These are phyloP conservation scores for Phytophthora aleatoria DNA, from an alignment of 352 stramenopile species.

Conservation along the genomic window DNA sequence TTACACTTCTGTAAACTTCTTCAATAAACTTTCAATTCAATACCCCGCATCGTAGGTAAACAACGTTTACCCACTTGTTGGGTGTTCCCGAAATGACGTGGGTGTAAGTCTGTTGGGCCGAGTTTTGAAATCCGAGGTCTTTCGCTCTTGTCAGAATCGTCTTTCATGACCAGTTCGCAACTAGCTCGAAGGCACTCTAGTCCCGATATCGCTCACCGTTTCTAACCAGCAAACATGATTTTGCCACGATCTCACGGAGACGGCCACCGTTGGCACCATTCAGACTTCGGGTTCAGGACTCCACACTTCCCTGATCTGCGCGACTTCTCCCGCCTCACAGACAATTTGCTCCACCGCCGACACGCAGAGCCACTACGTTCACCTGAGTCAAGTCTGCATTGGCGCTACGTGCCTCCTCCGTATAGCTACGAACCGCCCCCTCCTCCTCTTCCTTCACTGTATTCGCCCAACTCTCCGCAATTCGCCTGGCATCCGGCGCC, in stretches of 20 bases:
- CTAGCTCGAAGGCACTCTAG: not conserved
- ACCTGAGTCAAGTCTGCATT: not conserved
- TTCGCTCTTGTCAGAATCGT: too few species aligned
- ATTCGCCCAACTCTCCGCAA: constrained; percentile 4
- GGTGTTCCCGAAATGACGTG: not conserved
- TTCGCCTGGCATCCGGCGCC: not conserved
- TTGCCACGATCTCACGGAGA: not conserved
- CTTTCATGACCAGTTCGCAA: not conserved
- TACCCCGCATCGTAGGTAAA: constrained; percentile 1
- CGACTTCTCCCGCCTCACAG: not conserved
- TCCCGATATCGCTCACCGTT: not conserved
- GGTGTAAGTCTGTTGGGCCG: not conserved
- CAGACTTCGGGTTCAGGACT: constrained; percentile 1
- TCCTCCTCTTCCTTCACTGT: constrained; percentile 2
- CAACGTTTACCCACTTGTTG: constrained; percentile 7
- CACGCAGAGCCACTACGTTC: constrained; percentile 1
- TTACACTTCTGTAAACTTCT: not conserved
- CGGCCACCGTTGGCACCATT: constrained; percentile 1
- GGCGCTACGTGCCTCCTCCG: constrained; percentile 6
- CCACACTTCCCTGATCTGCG: constrained; percentile 10
- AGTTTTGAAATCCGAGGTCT: not conserved
- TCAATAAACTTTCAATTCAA: constrained; percentile 1
- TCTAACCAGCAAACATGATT: not conserved
- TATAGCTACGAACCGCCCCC: constrained; percentile 8
- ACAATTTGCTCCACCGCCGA: constrained; percentile 6